Conservation (phyloP, 2,329 filamentous ascomycete species). For the Annulohypoxylon truncatum region DNA sequence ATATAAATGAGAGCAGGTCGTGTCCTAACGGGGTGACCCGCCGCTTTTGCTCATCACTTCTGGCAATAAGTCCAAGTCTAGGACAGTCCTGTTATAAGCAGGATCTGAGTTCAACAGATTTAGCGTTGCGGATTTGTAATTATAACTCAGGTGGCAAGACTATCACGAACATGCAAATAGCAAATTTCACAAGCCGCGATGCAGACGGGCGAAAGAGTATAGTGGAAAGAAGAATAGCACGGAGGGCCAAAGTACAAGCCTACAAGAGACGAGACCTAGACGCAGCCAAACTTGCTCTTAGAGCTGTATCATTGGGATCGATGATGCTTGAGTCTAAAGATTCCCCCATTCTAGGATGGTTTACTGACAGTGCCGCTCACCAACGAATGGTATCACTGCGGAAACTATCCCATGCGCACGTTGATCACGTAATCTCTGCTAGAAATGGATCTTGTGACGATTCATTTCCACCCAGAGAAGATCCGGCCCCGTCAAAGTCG, state of each 20-base stretch:
- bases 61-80: background rate
- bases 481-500: background rate
- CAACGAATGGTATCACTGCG: conserved; percentile 11
- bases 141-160: background rate
- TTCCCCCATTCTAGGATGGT: conserved; percentile 46
- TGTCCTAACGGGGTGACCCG: background rate
- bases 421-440: background rate
- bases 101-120: background rate
- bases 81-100: background rate
- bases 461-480: background rate
- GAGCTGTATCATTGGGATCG: conserved; percentile 1
- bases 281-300: conserved; percentile 25
- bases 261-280: conserved; percentile 44
- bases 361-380: conserved; percentile 23
- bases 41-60: background rate
- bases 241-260: conserved; percentile 42
- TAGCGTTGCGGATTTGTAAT: background rate
- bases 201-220: conserved; percentile 32
- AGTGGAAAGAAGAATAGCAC: conserved; percentile 40
- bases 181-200: background rate
- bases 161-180: background rate
- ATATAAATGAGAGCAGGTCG: background rate
- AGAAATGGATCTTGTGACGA: background rate
- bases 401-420: conserved; percentile 19
- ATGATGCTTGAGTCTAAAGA: conserved; percentile 26